Evolutionary conservation across 805 yeast species (phyloP).

Genomic region (Lachancea kluyveri): DNA sequence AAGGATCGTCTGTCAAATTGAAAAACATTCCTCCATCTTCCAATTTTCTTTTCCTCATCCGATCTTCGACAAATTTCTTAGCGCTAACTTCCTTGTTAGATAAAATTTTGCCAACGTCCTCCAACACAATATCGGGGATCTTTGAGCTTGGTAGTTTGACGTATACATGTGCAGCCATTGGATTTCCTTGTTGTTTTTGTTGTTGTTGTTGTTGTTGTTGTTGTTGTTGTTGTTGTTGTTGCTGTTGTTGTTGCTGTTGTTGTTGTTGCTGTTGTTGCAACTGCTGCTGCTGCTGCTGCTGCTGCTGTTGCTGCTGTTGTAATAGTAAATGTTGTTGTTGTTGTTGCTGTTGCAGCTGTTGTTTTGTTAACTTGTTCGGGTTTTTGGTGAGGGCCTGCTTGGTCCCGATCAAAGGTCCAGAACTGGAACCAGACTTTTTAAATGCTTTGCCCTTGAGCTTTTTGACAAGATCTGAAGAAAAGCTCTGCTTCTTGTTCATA

Average conservation of each 20-base stretch:
- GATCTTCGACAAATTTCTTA: slow-evolving; percentile 78
- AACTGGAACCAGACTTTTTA: slow-evolving; percentile 8
- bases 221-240: slow-evolving; percentile 16
- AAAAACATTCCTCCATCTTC: slow-evolving; percentile 69
- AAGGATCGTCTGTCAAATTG: slow-evolving; percentile 82
- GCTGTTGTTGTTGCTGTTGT: slow-evolving; percentile 21
- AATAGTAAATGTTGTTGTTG: slow-evolving; percentile 21
- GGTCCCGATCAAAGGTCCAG: slow-evolving; percentile 5
- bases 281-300: slow-evolving; percentile 14
- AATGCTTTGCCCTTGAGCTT: slow-evolving; percentile 4
- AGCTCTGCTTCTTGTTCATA: slow-evolving; percentile 1
- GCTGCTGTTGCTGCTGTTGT: slow-evolving; percentile 21
- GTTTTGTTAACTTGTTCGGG: slow-evolving; percentile 3
- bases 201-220: slow-evolving; percentile 16
- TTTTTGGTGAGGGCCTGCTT: slow-evolving; percentile 1
- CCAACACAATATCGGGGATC: slow-evolving; percentile 86
- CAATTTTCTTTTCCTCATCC: slow-evolving; percentile 62
- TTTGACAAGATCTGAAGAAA: slow-evolving; percentile 2
- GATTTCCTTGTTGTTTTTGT: slow-evolving; percentile 16
- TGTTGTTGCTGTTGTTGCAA: slow-evolving; percentile 21
- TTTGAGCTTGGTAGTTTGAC: slow-evolving; percentile 84
- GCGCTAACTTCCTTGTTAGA: slow-evolving; percentile 72
- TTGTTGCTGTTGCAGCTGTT: slow-evolving; percentile 14
- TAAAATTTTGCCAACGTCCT: slow-evolving; percentile 70
- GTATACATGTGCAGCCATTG: slow-evolving; percentile 54